Evolutionary conservation across 2,329 filamentous ascomycete species (phyloP).

Genomic region (Aureobasidium musti): DNA sequence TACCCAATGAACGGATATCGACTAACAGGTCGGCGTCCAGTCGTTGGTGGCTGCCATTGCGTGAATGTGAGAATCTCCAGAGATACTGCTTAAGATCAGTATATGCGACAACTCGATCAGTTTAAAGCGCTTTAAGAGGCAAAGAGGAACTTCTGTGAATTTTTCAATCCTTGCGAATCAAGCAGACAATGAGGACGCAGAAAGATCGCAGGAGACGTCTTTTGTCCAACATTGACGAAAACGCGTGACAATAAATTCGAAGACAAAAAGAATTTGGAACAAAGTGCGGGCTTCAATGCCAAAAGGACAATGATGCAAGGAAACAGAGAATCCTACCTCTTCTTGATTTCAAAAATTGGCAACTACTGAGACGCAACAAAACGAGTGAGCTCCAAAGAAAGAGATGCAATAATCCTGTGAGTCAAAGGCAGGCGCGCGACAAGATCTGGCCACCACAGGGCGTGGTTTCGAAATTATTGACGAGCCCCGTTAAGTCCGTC

Average conservation of each 20-base stretch:
- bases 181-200: background rate
- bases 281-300: background rate
- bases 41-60: conserved; percentile 31
- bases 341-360: background rate
- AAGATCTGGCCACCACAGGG: background rate
- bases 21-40: conserved; percentile 48
- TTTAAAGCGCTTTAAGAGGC: background rate
- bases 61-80: background rate
- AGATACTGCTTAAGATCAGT: background rate
- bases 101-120: background rate
- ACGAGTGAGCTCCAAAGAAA: too few species aligned
- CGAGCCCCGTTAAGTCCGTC: background rate
- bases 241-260: conserved; percentile 20
- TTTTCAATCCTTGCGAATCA: too few species aligned
- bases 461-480: conserved; percentile 27
- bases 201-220: background rate
- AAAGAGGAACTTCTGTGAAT: background rate
- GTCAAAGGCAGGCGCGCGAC: conserved; percentile 20
- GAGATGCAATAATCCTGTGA: background rate
- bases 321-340: background rate
- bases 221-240: conserved; percentile 20
- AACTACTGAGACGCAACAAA: background rate
- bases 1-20: background rate
- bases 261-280: conserved; percentile 17
- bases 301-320: background rate